Conservation (phyloP, 2,329 filamentous ascomycete species). For the Sporothrix variecibatus region DNA sequence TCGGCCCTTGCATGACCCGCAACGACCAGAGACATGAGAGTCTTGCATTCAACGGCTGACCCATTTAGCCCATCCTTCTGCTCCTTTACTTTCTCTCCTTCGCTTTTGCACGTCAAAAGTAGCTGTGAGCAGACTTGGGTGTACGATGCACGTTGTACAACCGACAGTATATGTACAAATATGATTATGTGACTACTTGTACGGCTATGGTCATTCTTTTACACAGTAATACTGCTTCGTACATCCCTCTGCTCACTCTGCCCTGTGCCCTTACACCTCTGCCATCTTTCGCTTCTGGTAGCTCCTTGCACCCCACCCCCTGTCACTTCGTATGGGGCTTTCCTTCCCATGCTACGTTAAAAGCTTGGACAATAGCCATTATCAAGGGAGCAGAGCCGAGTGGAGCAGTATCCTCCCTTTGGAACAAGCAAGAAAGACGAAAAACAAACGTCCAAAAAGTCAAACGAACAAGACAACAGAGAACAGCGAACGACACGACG, state of each 20-base stretch:
- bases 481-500: neutral
- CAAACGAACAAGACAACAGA: slow-evolving; percentile 8
- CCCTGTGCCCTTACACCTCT: neutral
- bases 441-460: neutral
- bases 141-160: neutral
- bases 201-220: neutral
- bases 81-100: neutral
- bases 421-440: slow-evolving; percentile 5
- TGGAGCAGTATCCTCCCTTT: slow-evolving; percentile 23
- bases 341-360: neutral
- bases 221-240: too few species aligned
- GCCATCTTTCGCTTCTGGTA: neutral
- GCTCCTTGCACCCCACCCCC: neutral
- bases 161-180: neutral
- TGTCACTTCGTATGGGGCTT: slow-evolving; percentile 2
- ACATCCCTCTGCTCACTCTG: neutral
- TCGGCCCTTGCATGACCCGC: slow-evolving; percentile 25
- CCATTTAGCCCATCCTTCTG: neutral
- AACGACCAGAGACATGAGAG: slow-evolving; percentile 19
- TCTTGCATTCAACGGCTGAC: slow-evolving; percentile 23
- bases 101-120: neutral
- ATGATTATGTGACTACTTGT: neutral
- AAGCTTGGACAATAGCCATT: slow-evolving; percentile 20
- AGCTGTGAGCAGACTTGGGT: neutral
- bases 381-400: slow-evolving; percentile 26